Percentiles rank a stretch among this genome's conserved stretches.
Evolutionary conservation across 805 yeast genomes (phyloP).

Genomic region (Hanseniaspora jakobsenii): DNA sequence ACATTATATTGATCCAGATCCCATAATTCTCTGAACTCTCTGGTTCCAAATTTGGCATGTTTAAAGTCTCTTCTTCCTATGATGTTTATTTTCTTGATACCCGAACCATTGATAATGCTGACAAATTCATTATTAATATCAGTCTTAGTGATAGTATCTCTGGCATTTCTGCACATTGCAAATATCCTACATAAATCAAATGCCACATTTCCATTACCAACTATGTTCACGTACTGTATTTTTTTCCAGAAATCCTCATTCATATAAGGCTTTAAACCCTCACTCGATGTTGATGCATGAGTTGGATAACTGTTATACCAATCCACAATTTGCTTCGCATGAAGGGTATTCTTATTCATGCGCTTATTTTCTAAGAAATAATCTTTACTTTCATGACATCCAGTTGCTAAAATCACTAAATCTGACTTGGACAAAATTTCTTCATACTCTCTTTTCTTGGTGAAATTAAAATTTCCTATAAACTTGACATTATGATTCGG

Average conservation of each 20-base stretch:
- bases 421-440: slow-evolving; percentile 27
- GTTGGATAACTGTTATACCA: slow-evolving; percentile 98
- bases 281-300: too few relatives aligned
- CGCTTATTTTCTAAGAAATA: slow-evolving; percentile 47
- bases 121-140: slow-evolving; percentile 62
- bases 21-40: slow-evolving; percentile 77
- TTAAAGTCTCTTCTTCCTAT: slow-evolving; percentile 78
- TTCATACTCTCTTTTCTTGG: slow-evolving; percentile 25
- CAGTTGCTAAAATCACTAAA: slow-evolving; percentile 70
- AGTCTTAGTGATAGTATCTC: slow-evolving; percentile 48
- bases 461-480: slow-evolving; percentile 62
- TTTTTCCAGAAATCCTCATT: slow-evolving; percentile 42
- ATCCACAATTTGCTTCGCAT: slow-evolving; percentile 75
- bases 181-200: slow-evolving; percentile 70
- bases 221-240: slow-evolving; percentile 55
- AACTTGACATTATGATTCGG: slow-evolving; percentile 37
- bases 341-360: slow-evolving; percentile 36
- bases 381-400: slow-evolving; percentile 45
- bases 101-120: slow-evolving; percentile 37
- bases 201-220: slow-evolving; percentile 98
- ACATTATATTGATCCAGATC: slow-evolving; percentile 45
- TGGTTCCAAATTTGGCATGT: slow-evolving; percentile 82
- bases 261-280: too few relatives aligned
- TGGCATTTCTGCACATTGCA: slow-evolving; percentile 41
- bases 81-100: slow-evolving; percentile 53